phyloP scores from a whole-genome alignment of 768 basidiomycete genomes.

The Chiua virens region DNA sequence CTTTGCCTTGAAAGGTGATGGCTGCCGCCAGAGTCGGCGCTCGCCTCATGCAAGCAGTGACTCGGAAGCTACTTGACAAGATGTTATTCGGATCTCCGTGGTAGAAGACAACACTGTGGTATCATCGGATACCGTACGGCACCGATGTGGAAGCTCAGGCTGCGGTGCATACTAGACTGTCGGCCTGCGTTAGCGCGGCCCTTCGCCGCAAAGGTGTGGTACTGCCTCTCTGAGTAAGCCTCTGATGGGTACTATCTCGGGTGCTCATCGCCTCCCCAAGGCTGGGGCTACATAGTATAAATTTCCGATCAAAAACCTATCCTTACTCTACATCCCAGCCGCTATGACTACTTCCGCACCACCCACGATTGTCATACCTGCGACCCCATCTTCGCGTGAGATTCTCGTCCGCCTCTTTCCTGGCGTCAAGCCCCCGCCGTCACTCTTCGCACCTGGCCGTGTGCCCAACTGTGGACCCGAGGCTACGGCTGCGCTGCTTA shows the following conservation, averaged over 20 bases:
- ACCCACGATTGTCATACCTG: conserved; percentile 20
- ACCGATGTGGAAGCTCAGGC: too few relatives aligned
- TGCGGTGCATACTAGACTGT: too few relatives aligned
- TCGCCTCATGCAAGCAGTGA: too few relatives aligned
- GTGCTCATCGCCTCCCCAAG: conserved; percentile 1
- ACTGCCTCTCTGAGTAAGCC: conserved; percentile 1
- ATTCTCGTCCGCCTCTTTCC: conserved; percentile 34
- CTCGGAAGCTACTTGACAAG: too few relatives aligned
- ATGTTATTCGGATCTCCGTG: too few relatives aligned
- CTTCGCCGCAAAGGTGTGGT: not conserved
- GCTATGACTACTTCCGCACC: conserved; percentile 29
- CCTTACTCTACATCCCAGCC: not conserved
- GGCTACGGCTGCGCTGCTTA: conserved; percentile 39
- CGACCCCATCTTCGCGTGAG: conserved; percentile 17
- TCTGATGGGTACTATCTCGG: not conserved
- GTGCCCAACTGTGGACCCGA: conserved; percentile 38
- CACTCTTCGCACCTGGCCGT: conserved; percentile 36
- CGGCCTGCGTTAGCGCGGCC: too few relatives aligned
- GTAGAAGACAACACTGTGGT: too few relatives aligned
- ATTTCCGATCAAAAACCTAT: not conserved
- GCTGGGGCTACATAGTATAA: conserved; percentile 13
- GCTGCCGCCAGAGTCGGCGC: too few relatives aligned
- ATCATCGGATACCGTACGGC: too few relatives aligned
- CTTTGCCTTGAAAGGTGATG: too few relatives aligned
- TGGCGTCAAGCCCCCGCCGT: conserved; percentile 29